These are phyloP conservation scores for Linnemannia hyalina DNA, from an alignment of 192 early-diverging fungal genomes.

Conservation along the genomic window DNA sequence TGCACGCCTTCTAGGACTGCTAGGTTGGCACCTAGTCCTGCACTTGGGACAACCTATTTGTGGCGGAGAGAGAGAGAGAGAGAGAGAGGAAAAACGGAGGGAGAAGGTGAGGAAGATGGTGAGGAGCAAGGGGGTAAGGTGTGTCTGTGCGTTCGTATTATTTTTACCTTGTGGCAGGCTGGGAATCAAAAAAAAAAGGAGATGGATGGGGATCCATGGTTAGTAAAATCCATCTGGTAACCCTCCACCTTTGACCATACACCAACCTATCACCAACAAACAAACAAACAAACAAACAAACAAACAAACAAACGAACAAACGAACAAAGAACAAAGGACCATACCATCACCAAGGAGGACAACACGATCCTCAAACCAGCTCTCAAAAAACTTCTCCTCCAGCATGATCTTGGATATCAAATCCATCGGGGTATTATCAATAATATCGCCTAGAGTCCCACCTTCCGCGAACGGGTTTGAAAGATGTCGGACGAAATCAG, in stretches of 20 bases:
- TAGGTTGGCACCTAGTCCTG: slow-evolving; percentile 49
- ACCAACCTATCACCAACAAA: too few species aligned
- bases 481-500: slow-evolving; percentile 12
- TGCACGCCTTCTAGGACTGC: slow-evolving; percentile 45
- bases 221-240: background rate
- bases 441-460: slow-evolving; percentile 39
- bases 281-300: background rate
- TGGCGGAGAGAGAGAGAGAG: background rate
- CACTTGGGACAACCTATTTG: slow-evolving; percentile 43
- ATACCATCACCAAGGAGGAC: slow-evolving; percentile 49
- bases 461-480: background rate
- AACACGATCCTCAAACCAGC: slow-evolving; percentile 45
- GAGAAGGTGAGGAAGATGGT: background rate
- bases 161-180: slow-evolving; percentile 54
- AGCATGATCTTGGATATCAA: slow-evolving; percentile 51
- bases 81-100: background rate
- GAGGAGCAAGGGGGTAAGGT: background rate
- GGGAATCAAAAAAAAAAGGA: background rate
- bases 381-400: slow-evolving; percentile 52
- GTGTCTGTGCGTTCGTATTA: background rate
- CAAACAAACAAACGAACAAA: background rate
- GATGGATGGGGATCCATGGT: background rate
- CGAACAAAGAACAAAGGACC: background rate
- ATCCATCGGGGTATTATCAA: slow-evolving; percentile 34
- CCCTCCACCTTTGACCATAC: background rate